Percentiles rank a stretch among this genome's conserved stretches.
These are phyloP conservation scores for Massarina eburnea DNA, from an alignment of 2,329 filamentous ascomycete species.

Conservation along the genomic window DNA sequence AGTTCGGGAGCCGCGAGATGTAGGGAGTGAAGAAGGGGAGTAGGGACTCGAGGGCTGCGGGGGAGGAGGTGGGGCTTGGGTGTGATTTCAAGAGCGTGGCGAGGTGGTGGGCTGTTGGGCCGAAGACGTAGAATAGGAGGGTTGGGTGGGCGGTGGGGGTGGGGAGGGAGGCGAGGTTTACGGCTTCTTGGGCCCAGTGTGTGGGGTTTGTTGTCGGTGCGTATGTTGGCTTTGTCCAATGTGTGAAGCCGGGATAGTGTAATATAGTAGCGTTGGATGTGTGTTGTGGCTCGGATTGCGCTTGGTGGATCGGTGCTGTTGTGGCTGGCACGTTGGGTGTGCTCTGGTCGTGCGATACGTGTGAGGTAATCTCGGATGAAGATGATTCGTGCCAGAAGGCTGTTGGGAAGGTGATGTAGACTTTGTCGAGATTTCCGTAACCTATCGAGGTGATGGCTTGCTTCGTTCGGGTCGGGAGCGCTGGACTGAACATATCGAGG, in stretches of 20 bases:
- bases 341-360: constrained; percentile 13
- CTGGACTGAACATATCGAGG: constrained; percentile 58
- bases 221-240: constrained; percentile 75
- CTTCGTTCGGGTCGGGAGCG: constrained; percentile 58
- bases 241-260: constrained; percentile 66
- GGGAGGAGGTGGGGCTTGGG: constrained; percentile 44
- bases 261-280: constrained; percentile 29
- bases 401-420: constrained; percentile 29
- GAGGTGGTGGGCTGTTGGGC: constrained; percentile 46
- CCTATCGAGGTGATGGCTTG: constrained; percentile 65
- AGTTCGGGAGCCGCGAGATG: constrained; percentile 73
- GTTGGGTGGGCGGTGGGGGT: constrained; percentile 67
- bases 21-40: constrained; percentile 74
- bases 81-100: constrained; percentile 25
- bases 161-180: constrained; percentile 73
- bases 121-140: constrained; percentile 80
- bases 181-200: constrained; percentile 72
- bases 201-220: constrained; percentile 61
- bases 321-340: constrained; percentile 42
- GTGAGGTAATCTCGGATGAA: constrained; percentile 68
- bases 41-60: constrained; percentile 44
- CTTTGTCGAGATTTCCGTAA: constrained; percentile 73
- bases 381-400: constrained; percentile 24
- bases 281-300: constrained; percentile 8
- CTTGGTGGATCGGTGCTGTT: constrained; percentile 40